phyloP scores from a whole-genome alignment of 768 basidiomycete species.

The Coprinellus micaceus region DNA sequence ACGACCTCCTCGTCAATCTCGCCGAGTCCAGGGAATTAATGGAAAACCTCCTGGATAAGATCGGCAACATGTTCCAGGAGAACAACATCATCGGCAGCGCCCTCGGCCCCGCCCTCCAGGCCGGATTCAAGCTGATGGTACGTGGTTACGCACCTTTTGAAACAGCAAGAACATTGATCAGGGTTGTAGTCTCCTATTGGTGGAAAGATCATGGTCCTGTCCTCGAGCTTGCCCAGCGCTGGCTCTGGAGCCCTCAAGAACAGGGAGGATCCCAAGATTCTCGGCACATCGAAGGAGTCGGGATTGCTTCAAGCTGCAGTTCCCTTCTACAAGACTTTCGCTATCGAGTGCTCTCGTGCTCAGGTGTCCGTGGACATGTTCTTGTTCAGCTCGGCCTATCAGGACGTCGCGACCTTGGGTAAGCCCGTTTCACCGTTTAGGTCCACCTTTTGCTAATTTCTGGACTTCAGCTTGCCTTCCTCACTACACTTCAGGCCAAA shows the following conservation, averaged over 20 bases:
- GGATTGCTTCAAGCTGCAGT: slow-evolving; percentile 88
- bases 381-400: slow-evolving; percentile 89
- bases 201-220: slow-evolving; percentile 87
- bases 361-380: slow-evolving; percentile 99
- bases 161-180: neutral
- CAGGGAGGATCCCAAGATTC: slow-evolving; percentile 92
- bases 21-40: slow-evolving; percentile 77
- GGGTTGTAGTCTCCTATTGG: slow-evolving; percentile 75
- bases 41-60: slow-evolving; percentile 74
- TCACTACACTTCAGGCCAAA: slow-evolving; percentile 96
- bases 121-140: slow-evolving; percentile 94
- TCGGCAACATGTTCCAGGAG: slow-evolving; percentile 99
- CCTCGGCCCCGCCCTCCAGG: slow-evolving; percentile 90
- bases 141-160: slow-evolving; percentile 10
- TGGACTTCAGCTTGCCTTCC: slow-evolving; percentile 74
- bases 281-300: slow-evolving; percentile 96
- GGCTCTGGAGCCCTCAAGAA: slow-evolving; percentile 93
- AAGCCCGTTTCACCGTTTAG: slow-evolving; percentile 15
- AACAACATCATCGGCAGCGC: slow-evolving; percentile 91
- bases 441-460: neutral
- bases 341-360: slow-evolving; percentile 95
- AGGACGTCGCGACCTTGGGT: slow-evolving; percentile 94
- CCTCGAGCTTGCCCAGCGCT: slow-evolving; percentile 80
- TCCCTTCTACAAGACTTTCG: slow-evolving; percentile 96
- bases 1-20: slow-evolving; percentile 93